A percentile compares a stretch with the other conserved stretches of the same genome.
Evolutionary conservation across 2,329 filamentous ascomycete species (phyloP).

Genomic region (Lizonia empirigonia): DNA sequence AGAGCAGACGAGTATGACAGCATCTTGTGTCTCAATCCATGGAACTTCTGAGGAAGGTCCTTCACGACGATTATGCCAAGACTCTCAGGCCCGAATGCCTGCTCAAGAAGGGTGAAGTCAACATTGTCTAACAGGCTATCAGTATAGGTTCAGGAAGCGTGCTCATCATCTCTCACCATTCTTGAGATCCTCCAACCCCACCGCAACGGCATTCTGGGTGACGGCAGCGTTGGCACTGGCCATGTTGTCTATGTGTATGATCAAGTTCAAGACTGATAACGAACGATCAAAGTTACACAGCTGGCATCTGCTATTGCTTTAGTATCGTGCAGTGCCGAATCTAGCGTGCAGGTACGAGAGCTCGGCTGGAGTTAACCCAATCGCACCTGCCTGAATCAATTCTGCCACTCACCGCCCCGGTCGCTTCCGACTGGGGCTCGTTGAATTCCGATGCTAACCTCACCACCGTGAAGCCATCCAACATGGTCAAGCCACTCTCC

Average conservation of each 20-base stretch:
- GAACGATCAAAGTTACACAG: conserved; percentile 3
- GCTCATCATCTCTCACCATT: conserved; percentile 47
- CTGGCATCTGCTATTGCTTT: conserved; percentile 18
- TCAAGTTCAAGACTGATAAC: not conserved
- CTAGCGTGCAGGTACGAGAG: conserved; percentile 13
- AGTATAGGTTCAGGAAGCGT: not conserved
- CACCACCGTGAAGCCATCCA: conserved; percentile 16
- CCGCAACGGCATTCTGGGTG: conserved; percentile 39
- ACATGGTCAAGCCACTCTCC: conserved; percentile 84
- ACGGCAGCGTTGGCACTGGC: conserved; percentile 29
- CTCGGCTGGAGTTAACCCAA: conserved; percentile 19
- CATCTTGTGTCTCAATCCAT: conserved; percentile 71
- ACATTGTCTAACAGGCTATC: conserved; percentile 61
- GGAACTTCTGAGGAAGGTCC: conserved; percentile 76
- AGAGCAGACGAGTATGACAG: conserved; percentile 90
- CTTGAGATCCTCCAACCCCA: conserved; percentile 50
- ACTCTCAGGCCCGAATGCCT: conserved; percentile 88
- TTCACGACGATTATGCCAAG: conserved; percentile 93
- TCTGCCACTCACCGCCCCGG: conserved; percentile 27
- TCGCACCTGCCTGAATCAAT: conserved; percentile 38
- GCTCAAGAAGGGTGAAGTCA: conserved; percentile 69
- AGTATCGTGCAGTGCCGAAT: conserved; percentile 12
- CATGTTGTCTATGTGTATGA: conserved; percentile 13
- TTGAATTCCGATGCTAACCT: conserved; percentile 20
- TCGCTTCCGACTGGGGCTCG: conserved; percentile 24